phyloP scores from a whole-genome alignment of 352 stramenopile genomes.

The Globisporangium echinulatum region DNA sequence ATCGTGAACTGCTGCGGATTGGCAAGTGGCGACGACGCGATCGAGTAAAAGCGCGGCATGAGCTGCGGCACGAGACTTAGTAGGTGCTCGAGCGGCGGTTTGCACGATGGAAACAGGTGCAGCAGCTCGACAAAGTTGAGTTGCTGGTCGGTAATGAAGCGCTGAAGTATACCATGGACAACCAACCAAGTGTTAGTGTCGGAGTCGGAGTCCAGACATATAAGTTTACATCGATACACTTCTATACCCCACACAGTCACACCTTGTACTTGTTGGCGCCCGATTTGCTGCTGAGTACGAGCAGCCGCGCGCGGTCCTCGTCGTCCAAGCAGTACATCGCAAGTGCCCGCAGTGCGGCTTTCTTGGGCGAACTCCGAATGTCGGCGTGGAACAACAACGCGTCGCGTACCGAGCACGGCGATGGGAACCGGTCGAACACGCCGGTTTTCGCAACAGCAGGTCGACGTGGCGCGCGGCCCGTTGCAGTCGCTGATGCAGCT shows the following conservation, averaged over 20 bases:
- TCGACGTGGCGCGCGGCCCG: constrained; percentile 14
- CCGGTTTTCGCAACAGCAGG: constrained; percentile 15
- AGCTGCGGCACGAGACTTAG: constrained; percentile 84
- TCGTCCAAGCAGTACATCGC: constrained; percentile 60
- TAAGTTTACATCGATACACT: not conserved
- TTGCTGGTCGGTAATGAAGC: constrained; percentile 84
- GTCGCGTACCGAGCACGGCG: constrained; percentile 62
- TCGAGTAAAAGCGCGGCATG: constrained; percentile 94
- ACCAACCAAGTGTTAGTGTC: not conserved
- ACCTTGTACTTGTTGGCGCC: constrained; percentile 65
- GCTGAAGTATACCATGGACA: constrained; percentile 22
- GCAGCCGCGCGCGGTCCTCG: constrained; percentile 47
- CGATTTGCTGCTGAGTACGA: constrained; percentile 66
- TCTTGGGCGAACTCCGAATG: constrained; percentile 75
- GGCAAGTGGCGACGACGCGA: constrained; percentile 89
- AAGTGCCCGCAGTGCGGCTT: constrained; percentile 59
- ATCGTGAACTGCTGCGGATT: constrained; percentile 65
- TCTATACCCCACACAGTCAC: not conserved
- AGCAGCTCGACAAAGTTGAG: constrained; percentile 90
- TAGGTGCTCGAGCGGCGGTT: constrained; percentile 81
- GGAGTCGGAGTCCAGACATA: too few relatives aligned
- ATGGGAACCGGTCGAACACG: constrained; percentile 38
- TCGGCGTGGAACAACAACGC: constrained; percentile 76
- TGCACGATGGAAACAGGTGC: constrained; percentile 89
- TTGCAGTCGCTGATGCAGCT: constrained; percentile 8